These are phyloP conservation scores for Penicillium maclennaniae DNA, from an alignment of 495 filamentous ascomycete genomes.

Conservation along the genomic window DNA sequence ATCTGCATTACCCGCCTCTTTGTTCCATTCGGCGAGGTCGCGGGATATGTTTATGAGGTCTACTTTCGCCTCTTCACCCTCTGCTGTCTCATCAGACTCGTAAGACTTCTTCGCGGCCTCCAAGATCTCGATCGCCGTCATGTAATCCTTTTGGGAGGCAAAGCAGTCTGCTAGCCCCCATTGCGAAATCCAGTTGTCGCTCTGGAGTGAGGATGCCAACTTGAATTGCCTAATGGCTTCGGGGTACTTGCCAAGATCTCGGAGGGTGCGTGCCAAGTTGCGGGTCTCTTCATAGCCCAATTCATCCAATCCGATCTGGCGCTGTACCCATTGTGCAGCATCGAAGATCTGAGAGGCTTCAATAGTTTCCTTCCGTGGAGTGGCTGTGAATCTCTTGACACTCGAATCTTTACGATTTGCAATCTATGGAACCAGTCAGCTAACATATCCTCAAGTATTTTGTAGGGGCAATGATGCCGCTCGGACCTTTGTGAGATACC, in stretches of 20 bases:
- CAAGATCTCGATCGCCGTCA: conserved; percentile 7
- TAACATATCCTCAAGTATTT: not conserved
- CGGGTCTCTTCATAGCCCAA: conserved; percentile 15
- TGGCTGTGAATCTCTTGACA: not conserved
- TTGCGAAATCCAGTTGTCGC: conserved; percentile 14
- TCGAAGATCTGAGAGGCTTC: not conserved
- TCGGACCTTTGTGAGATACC: conserved; percentile 18
- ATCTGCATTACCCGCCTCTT: conserved; percentile 1
- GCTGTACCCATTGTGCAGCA: conserved; percentile 10
- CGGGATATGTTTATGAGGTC: not conserved
- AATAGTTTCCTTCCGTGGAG: not conserved
- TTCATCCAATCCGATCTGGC: conserved; percentile 3
- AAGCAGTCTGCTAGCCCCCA: conserved; percentile 12
- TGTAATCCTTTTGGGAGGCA: conserved; percentile 2
- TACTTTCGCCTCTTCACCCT: not conserved
- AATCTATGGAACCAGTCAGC: conserved; percentile 5
- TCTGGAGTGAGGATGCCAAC: conserved; percentile 3
- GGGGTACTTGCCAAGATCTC: not conserved
- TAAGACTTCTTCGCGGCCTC: conserved; percentile 1
- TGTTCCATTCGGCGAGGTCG: conserved; percentile 8
- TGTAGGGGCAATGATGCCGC: not conserved
- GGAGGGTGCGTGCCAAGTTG: conserved; percentile 11
- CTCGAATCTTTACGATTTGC: conserved; percentile 7
- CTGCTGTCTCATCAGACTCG: not conserved
- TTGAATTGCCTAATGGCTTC: conserved; percentile 18